A percentile compares a stretch with the other conserved stretches of the same genome.
These are phyloP conservation scores for Xylaria bambusicola DNA, from an alignment of 495 filamentous ascomycete genomes.

Conservation along the genomic window DNA sequence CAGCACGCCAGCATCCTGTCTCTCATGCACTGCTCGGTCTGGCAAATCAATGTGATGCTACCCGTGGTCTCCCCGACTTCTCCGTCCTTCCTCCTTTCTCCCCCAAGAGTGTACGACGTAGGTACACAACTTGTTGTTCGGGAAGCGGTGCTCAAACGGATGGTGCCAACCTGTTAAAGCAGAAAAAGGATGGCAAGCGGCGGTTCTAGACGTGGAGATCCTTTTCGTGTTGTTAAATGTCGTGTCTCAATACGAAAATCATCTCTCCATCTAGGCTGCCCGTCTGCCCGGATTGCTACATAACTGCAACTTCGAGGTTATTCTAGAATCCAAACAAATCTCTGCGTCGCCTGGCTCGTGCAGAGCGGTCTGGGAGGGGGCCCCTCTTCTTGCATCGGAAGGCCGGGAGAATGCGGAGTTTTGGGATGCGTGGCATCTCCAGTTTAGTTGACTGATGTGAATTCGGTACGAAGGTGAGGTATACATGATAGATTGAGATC, in stretches of 20 bases:
- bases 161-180: background rate
- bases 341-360: constrained; percentile 3
- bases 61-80: background rate
- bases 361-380: background rate
- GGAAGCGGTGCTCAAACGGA: background rate
- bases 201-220: background rate
- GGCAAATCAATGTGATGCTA: background rate
- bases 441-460: constrained; percentile 4
- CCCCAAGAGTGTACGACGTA: too few species aligned
- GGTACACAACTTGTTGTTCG: background rate
- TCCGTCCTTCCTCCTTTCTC: too few species aligned
- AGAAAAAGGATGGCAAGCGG: background rate
- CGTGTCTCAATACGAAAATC: background rate
- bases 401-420: constrained; percentile 14
- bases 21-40: background rate
- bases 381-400: constrained; percentile 10
- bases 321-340: background rate
- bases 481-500: constrained; percentile 7
- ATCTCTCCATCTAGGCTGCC: background rate
- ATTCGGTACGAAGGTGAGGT: constrained; percentile 6
- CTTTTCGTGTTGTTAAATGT: background rate
- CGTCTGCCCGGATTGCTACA: background rate
- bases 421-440: constrained; percentile 8
- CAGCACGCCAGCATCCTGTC: background rate
- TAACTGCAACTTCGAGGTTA: constrained; percentile 2